phyloP scores from a whole-genome alignment of 306 rosid species.

The Astragalus glycyphyllos region DNA sequence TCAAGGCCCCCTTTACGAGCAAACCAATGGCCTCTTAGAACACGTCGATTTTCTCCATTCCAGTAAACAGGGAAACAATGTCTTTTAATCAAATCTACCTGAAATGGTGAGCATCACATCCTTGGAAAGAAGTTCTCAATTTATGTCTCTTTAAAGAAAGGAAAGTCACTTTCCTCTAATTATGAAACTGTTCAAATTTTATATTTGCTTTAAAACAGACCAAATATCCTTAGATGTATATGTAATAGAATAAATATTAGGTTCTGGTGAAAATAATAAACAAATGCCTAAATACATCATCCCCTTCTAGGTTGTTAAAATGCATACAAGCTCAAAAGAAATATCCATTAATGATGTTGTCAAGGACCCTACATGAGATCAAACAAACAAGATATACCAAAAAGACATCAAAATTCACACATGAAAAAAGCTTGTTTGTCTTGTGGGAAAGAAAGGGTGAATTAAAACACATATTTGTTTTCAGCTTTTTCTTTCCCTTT shows the following conservation, averaged over 20 bases:
- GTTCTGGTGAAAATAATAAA: background rate
- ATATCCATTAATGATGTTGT: background rate
- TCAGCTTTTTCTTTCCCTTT: slow-evolving; percentile 19
- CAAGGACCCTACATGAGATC: background rate
- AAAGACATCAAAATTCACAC: slow-evolving; percentile 25
- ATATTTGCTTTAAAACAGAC: slow-evolving; percentile 3
- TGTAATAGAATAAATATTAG: background rate
- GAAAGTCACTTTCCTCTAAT: slow-evolving; percentile 13
- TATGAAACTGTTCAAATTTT: background rate
- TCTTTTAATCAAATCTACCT: slow-evolving; percentile 86
- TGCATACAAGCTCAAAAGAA: background rate
- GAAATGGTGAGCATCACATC: slow-evolving; percentile 42
- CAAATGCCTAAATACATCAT: slow-evolving; percentile 15
- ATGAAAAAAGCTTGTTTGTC: background rate
- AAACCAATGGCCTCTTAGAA: slow-evolving; percentile 98
- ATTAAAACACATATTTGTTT: slow-evolving; percentile 6
- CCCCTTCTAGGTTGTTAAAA: slow-evolving; percentile 18
- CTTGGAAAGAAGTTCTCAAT: slow-evolving; percentile 32
- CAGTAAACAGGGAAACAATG: slow-evolving; percentile 97
- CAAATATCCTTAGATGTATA: no score
- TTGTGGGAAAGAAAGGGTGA: slow-evolving; percentile 19
- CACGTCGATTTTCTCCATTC: slow-evolving; percentile 96
- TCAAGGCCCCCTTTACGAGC: slow-evolving; percentile 95
- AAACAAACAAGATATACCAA: slow-evolving; percentile 1
- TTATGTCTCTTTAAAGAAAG: background rate